Conservation (phyloP, 2,329 filamentous ascomycete genomes). For the Thielaviopsis populi region DNA sequence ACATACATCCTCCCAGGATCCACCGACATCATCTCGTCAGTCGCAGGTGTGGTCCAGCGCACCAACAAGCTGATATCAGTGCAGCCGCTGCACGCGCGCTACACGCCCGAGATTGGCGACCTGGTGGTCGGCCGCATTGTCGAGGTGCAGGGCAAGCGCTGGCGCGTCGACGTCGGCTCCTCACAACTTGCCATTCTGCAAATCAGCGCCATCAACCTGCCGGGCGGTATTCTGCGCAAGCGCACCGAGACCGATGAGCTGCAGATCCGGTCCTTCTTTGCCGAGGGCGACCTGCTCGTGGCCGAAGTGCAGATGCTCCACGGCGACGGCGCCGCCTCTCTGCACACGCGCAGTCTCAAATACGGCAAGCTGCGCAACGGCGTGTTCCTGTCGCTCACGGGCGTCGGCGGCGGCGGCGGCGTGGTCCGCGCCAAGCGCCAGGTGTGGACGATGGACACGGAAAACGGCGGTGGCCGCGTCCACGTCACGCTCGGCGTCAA, state of each 20-base stretch:
- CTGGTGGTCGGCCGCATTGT: conserved; percentile 86
- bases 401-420: conserved; percentile 71
- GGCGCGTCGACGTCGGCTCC: conserved; percentile 88
- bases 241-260: conserved; percentile 92
- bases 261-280: conserved; percentile 94
- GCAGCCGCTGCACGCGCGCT: conserved; percentile 75
- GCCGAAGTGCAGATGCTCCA: conserved; percentile 89
- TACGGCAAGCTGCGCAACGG: conserved; percentile 95
- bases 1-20: conserved; percentile 56
- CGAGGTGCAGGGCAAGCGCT: conserved; percentile 83
- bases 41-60: conserved; percentile 77
- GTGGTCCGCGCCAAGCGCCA: conserved; percentile 75
- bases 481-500: conserved; percentile 89
- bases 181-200: conserved; percentile 73
- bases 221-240: conserved; percentile 79
- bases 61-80: conserved; percentile 96
- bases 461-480: conserved; percentile 46
- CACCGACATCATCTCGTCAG: conserved; percentile 67
- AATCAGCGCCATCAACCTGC: conserved; percentile 82
- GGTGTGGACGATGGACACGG: conserved; percentile 62
- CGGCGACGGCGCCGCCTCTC: conserved; percentile 66
- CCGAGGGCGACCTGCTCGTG: conserved; percentile 83
- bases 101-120: conserved; percentile 91
- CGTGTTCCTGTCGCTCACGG: conserved; percentile 67
- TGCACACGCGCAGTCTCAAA: conserved; percentile 81